Percentiles rank a stretch among this genome's conserved stretches.
These are phyloP conservation scores for Ophiocordyceps camponoti-floridani DNA, from an alignment of 2,329 filamentous ascomycete genomes.

Conservation along the genomic window DNA sequence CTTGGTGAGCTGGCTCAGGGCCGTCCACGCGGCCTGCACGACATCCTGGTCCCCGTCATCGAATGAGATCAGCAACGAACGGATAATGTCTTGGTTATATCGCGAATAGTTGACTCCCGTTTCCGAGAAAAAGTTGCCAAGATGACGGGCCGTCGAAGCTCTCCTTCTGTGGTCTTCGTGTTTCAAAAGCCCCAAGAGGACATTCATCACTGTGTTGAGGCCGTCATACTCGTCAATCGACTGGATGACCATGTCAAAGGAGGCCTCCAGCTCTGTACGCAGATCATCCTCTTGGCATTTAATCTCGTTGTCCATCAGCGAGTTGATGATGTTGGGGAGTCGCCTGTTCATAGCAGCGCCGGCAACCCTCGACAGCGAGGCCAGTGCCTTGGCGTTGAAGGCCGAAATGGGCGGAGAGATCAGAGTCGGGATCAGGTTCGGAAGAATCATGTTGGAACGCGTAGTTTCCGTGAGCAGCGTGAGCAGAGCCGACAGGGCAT, in stretches of 20 bases:
- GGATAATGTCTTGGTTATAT: slow-evolving; percentile 91
- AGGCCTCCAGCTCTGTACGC: slow-evolving; percentile 51
- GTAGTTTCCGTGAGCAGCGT: slow-evolving; percentile 88
- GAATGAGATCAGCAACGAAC: slow-evolving; percentile 78
- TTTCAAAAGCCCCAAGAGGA: slow-evolving; percentile 73
- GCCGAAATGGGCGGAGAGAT: slow-evolving; percentile 77
- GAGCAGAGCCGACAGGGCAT: slow-evolving; percentile 79
- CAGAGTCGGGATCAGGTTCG: slow-evolving; percentile 86
- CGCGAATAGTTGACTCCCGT: slow-evolving; percentile 79
- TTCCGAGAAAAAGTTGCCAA: slow-evolving; percentile 71
- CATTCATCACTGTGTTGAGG: slow-evolving; percentile 88
- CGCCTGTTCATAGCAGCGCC: slow-evolving; percentile 80
- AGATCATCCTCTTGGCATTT: slow-evolving; percentile 57
- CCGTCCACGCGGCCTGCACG: slow-evolving; percentile 78
- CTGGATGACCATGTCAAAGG: slow-evolving; percentile 77
- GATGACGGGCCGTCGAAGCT: slow-evolving; percentile 57
- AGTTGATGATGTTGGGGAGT: slow-evolving; percentile 77
- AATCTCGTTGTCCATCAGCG: slow-evolving; percentile 85
- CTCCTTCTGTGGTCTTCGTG: slow-evolving; percentile 82
- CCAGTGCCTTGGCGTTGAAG: slow-evolving; percentile 89
- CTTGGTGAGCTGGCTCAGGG: slow-evolving; percentile 74
- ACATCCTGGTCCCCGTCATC: slow-evolving; percentile 71
- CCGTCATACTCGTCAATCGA: slow-evolving; percentile 95
- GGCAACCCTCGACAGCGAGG: slow-evolving; percentile 83
- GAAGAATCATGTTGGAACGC: slow-evolving; percentile 87